Conservation (phyloP, 2,329 filamentous ascomycete species). For the Tolypocladium album region DNA sequence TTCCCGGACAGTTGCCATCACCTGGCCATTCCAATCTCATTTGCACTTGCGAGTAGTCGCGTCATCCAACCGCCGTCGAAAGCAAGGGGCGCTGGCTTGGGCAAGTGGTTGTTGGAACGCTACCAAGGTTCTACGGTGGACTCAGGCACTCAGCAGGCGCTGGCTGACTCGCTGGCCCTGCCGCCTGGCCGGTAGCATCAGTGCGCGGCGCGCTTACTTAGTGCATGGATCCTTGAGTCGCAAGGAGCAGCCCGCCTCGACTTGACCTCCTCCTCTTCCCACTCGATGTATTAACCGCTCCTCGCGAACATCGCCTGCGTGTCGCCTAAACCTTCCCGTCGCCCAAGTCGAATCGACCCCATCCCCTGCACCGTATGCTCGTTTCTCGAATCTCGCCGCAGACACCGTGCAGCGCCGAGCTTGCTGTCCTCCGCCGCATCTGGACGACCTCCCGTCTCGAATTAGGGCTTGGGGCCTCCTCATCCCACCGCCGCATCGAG, state of each 20-base stretch:
- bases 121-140: not conserved
- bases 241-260: not conserved
- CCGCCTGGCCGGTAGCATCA: slow-evolving; percentile 20
- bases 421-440: not conserved
- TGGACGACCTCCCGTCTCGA: not conserved
- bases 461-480: not conserved
- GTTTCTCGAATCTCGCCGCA: not conserved
- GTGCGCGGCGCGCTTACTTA: slow-evolving; percentile 24
- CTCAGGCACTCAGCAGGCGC: slow-evolving; percentile 2
- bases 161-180: slow-evolving; percentile 17
- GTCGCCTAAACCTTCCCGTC: not conserved
- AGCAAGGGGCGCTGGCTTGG: not conserved
- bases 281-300: not conserved
- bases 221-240: slow-evolving; percentile 8
- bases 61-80: not conserved
- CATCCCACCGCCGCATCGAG: not conserved
- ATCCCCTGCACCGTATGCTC: not conserved
- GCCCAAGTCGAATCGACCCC: not conserved
- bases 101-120: not conserved
- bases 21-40: not conserved
- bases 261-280: not conserved
- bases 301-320: not conserved
- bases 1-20: not conserved
- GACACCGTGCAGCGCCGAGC: not conserved
- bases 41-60: too few relatives aligned